Evolutionary conservation across 2,329 filamentous ascomycete species (phyloP), one percentile per base, ranked within the genome.

Genomic region (Aureobasidium sp.): DNA sequence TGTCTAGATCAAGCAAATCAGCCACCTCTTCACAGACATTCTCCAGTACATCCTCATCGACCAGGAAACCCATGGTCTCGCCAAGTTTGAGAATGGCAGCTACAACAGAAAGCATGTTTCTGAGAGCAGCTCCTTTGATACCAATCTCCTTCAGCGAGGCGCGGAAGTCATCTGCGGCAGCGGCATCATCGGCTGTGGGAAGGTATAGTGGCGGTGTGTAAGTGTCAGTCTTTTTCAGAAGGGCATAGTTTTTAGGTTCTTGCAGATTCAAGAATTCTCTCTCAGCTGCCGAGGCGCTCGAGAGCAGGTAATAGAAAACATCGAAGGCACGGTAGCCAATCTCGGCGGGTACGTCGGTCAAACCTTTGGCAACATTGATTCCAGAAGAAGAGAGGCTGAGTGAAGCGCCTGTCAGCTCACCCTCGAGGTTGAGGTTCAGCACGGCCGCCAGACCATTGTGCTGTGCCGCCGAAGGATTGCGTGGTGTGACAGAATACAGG

Each of bases 301-400:
- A 95, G 46, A 97, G 82, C 0, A 99, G 84, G 70, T 97, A 97
- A 77, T 99, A 97, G 72, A 99, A 97, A 55, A 96, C 94, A 71
- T 99, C 93, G 69, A 99, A 99, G 3, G 93, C 94, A 65, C 94
- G 87, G 74, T 91, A 91, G 13, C 94, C 94, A 7, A 85, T 71
- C 71, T 96, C 86, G 0, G 86, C 75, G 0, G 94, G 90, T 17
- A 99, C 85, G 62, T 89, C 86, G 17, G 97, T 79, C 12, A 99
- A 80, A 46, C 93, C 94, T 65, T 85, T 85, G 24, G 81, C 77
- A 0, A 92, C 94, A 72, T 99, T 90, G 64, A 99, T 89, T 20
- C 94, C 94, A 3, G 90, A 89, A 43, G 91, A 88, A 0, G 93
- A 93, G 8, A 99, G 78, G 29, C 91, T 86, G 56, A 97, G 75